Evolutionary conservation across 257 asterid species (phyloP), one percentile per base, ranked within the genome.

Genomic region (Handroanthus guayacan): DNA sequence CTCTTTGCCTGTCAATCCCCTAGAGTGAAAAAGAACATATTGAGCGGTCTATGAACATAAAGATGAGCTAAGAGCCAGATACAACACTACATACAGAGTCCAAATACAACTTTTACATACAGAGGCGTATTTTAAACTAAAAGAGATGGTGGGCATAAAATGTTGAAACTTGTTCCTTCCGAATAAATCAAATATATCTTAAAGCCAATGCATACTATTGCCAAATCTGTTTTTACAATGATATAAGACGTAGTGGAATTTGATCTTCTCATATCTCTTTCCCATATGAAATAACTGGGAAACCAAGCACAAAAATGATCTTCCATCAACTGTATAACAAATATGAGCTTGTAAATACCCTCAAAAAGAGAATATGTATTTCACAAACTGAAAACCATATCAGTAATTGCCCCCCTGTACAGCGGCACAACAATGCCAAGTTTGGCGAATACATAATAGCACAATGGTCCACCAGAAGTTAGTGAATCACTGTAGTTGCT

Each of bases 1-100:
- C 61, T 74, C 76, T 83, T 80, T 87, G 70, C 54, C 63, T 18
- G 86, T 79, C 41, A 75, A 55, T 85, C 77, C 84, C 87, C 97
- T 91, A 71, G 54, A 71, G 65, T 44, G 65, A 60, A 64, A 16
- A 60, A 71, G 57, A 64, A 20, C 36, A 63, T 38, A 58, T 51
- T 66, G 34, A 71, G 72, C 65, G 13, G 6, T 60, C 41, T 36
- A 2, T 9, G 20, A 17, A 56, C 18, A 63, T 51, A 69, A 41
- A 65, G 44, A 62, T 75, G 4, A 63, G 78, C 17, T 58, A 80
- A 41, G 73, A 73, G 10, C 69, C 63, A 61, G 12, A 38, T 39
- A 52, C 13, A 58, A 76, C 58, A 41, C 68, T 5, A 38, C 39
- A 37, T 34, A 25, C 48, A 7, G 57, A 57, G 20, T 52, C 54